Percentiles rank a stretch among this genome's conserved stretches.
phyloP scores from a whole-genome alignment of 2,329 filamentous ascomycete genomes.

The Trichocomaceae sp. region DNA sequence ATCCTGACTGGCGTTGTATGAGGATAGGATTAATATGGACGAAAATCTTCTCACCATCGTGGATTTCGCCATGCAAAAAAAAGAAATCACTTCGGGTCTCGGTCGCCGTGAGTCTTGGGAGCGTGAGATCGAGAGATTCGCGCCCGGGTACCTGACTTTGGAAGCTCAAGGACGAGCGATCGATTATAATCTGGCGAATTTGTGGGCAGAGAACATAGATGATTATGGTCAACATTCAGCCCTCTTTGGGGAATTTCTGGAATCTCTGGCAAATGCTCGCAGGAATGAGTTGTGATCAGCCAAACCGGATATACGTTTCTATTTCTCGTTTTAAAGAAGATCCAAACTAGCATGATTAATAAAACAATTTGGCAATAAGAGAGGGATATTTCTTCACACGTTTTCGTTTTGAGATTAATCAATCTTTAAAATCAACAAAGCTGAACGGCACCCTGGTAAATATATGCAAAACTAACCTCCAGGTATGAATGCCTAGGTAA shows the following conservation, averaged over 20 bases:
- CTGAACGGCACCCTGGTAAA: too few relatives aligned
- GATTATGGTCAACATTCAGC: neutral
- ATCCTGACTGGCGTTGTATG: neutral
- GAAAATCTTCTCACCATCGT: neutral
- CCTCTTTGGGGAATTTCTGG: too few relatives aligned
- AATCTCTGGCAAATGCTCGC: too few relatives aligned
- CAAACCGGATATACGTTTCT: too few relatives aligned
- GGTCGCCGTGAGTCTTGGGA: neutral
- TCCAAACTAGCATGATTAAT: too few relatives aligned
- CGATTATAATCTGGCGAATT: neutral
- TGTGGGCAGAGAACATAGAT: neutral
- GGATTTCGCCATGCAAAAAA: neutral
- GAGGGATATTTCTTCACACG: neutral
- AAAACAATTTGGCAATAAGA: neutral
- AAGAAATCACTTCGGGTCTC: neutral
- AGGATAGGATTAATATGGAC: neutral
- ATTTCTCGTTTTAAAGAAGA: too few relatives aligned
- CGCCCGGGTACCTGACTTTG: neutral
- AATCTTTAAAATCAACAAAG: too few relatives aligned
- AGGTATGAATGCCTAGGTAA: too few relatives aligned
- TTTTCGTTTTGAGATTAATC: too few relatives aligned
- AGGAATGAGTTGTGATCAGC: too few relatives aligned
- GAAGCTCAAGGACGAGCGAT: neutral
- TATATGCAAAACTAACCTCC: too few relatives aligned
- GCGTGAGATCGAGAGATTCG: neutral